A percentile compares a stretch with the other conserved stretches of the same genome.
phyloP scores from a whole-genome alignment of 108 stramenopile species.

The Skeletonema marinoi region DNA sequence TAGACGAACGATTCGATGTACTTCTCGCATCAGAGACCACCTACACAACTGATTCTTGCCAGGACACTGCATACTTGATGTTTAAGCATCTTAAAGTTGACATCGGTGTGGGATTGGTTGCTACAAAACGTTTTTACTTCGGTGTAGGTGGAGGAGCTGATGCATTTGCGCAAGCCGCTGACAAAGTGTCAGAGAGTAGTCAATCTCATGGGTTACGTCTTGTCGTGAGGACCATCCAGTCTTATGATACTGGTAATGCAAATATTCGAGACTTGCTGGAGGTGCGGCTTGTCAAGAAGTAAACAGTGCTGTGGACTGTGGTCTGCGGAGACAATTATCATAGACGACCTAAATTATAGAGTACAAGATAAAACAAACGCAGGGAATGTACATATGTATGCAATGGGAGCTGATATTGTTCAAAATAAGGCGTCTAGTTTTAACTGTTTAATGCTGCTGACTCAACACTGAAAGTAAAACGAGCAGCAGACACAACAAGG shows the following conservation, averaged over 20 bases:
- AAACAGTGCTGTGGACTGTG: background rate
- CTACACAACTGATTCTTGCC: slow-evolving; percentile 62
- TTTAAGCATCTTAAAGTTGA: slow-evolving; percentile 55
- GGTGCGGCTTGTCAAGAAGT: slow-evolving; percentile 22
- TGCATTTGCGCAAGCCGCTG: slow-evolving; percentile 41
- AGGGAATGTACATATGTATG: background rate
- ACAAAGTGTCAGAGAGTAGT: slow-evolving; percentile 8
- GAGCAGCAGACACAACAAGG: background rate
- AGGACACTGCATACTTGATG: slow-evolving; percentile 72
- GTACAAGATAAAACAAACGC: background rate
- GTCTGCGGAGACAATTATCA: background rate
- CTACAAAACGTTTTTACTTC: slow-evolving; percentile 89
- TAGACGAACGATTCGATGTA: slow-evolving; percentile 58
- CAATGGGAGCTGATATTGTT: background rate
- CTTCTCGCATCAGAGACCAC: slow-evolving; percentile 87
- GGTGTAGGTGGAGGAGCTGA: slow-evolving; percentile 85
- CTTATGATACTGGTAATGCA: slow-evolving; percentile 72
- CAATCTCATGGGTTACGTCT: slow-evolving; percentile 20
- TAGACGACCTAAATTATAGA: too few relatives aligned
- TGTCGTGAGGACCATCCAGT: slow-evolving; percentile 16
- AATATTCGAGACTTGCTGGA: slow-evolving; percentile 82
- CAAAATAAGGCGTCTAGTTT: background rate
- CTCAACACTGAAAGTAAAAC: background rate
- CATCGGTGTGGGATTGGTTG: slow-evolving; percentile 68
- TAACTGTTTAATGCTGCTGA: background rate